Evolutionary conservation across 768 basidiomycete genomes (phyloP), one percentile per base, ranked within the genome.

Genomic region (Trametes punicea): DNA sequence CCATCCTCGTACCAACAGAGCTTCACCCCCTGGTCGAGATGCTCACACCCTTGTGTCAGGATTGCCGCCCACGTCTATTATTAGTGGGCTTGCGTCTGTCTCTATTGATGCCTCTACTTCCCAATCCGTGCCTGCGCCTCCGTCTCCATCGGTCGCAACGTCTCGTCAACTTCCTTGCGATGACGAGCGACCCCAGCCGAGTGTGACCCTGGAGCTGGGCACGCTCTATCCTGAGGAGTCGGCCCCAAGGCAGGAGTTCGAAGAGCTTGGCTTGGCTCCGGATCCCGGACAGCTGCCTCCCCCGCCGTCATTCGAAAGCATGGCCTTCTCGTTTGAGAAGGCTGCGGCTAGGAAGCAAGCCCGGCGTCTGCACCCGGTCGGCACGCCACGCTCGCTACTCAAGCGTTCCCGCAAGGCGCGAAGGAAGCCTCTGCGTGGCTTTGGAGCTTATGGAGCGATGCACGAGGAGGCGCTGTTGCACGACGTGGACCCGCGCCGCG

Each of bases 371-470:
- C 64, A 64, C 9, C 71, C 73, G 1, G 66, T 52, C 13, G 61
- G 61, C 29, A 65, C 65, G 9, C 67, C 69, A 1, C 65, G 70
- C 25, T 64, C 68, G n/a, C 59, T 70, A 11, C 54, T 67, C 48
- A 62, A 60, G 53, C 62, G 55, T 11, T 51, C 50, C 4, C 47
- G 55, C 33, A 56, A 55, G 30, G 34, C 64, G n/a, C 63, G 67
- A 4, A 65, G 69, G 10, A 71, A 60, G 20, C 42, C 58, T 2
- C 56, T 68, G 26, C 56, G 64, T 23, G 42, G 51, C 21, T 83
- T 84, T 48, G 75, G 77, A 0, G 72, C 77, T 4, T 79, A 81
- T 48, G 77, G 84, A 0, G 84, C 81, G 15, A 77, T 79, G 61
- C 64, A 78, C 57, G 77, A 78, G 10, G 86, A 88, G 65, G 78